Percentiles rank a stretch among this genome's conserved stretches.
phyloP scores from a whole-genome alignment of 1,284 basidiomycete species.

The Sporisorium iseilematis-ciliati region DNA sequence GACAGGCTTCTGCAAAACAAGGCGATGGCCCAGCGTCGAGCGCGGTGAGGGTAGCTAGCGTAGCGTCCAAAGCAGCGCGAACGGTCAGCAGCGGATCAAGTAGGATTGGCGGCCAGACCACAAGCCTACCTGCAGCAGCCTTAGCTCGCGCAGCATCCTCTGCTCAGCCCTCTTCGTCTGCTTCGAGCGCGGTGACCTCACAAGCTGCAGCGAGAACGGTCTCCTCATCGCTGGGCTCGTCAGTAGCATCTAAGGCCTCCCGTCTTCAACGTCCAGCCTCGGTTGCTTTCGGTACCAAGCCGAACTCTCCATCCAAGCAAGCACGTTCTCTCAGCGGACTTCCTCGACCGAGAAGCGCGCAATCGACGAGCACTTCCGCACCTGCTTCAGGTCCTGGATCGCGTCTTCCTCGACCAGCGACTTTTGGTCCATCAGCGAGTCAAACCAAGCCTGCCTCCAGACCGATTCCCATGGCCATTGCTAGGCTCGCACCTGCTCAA shows the following conservation, averaged over 20 bases:
- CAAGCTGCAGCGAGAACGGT: slow-evolving; percentile 3
- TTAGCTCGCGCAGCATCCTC: slow-evolving; percentile 15
- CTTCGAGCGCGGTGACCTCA: neutral
- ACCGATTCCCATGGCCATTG: slow-evolving; percentile 42
- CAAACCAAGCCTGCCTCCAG: slow-evolving; percentile 12
- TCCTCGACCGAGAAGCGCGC: slow-evolving; percentile 26
- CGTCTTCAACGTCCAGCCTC: slow-evolving; percentile 32
- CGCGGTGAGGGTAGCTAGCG: slow-evolving; percentile 21
- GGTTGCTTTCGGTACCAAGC: slow-evolving; percentile 16
- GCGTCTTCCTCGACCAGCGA: slow-evolving; percentile 41
- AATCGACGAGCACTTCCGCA: neutral
- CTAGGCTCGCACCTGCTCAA: slow-evolving; percentile 34
- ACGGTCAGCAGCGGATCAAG: slow-evolving; percentile 19
- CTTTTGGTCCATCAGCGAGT: slow-evolving; percentile 5
- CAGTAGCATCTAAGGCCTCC: slow-evolving; percentile 39
- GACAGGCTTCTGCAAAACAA: slow-evolving; percentile 11
- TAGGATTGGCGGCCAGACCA: slow-evolving; percentile 21
- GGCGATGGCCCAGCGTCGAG: neutral
- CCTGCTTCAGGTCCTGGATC: slow-evolving; percentile 24
- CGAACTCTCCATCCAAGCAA: slow-evolving; percentile 30
- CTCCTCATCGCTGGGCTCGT: slow-evolving; percentile 15
- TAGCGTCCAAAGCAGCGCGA: slow-evolving; percentile 34
- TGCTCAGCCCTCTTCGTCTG: neutral
- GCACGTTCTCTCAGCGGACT: slow-evolving; percentile 31
- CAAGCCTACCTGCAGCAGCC: slow-evolving; percentile 22